phyloP scores from a whole-genome alignment of 495 filamentous ascomycete species.

The Daldinia caldariorum region DNA sequence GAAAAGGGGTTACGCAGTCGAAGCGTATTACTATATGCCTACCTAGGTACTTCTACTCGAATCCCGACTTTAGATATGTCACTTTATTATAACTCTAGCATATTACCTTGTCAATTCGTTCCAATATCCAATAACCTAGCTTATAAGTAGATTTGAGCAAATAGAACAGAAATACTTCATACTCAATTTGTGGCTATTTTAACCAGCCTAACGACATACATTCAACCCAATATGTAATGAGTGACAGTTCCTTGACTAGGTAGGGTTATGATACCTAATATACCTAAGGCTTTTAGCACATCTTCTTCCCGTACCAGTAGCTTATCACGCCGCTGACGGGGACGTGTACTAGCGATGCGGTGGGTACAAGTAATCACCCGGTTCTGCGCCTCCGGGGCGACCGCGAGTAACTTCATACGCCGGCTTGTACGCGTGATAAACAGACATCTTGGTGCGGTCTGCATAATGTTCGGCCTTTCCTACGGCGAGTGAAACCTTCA shows the following conservation, averaged over 20 bases:
- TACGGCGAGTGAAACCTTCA: slow-evolving; percentile 1
- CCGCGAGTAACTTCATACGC: neutral
- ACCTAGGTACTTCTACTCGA: too few relatives aligned
- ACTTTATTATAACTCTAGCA: neutral
- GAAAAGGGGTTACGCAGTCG: neutral
- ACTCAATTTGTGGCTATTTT: too few relatives aligned
- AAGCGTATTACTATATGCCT: neutral
- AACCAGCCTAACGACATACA: neutral
- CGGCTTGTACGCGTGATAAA: neutral
- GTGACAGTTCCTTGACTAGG: neutral
- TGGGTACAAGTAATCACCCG: neutral
- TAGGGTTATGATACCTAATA: too few relatives aligned
- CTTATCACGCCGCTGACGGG: neutral
- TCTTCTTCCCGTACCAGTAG: neutral
- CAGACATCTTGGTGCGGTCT: neutral
- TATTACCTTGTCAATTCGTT: neutral
- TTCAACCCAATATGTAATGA: neutral
- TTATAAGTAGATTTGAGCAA: too few relatives aligned
- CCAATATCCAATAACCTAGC: too few relatives aligned
- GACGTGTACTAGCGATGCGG: neutral
- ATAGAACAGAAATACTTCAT: too few relatives aligned
- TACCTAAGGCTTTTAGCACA: neutral
- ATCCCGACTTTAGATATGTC: too few relatives aligned
- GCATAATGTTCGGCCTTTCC: neutral
- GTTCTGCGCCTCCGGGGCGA: neutral